Conservation (phyloP, 2,329 filamentous ascomycete genomes). For the Talaromyces marneffei region DNA sequence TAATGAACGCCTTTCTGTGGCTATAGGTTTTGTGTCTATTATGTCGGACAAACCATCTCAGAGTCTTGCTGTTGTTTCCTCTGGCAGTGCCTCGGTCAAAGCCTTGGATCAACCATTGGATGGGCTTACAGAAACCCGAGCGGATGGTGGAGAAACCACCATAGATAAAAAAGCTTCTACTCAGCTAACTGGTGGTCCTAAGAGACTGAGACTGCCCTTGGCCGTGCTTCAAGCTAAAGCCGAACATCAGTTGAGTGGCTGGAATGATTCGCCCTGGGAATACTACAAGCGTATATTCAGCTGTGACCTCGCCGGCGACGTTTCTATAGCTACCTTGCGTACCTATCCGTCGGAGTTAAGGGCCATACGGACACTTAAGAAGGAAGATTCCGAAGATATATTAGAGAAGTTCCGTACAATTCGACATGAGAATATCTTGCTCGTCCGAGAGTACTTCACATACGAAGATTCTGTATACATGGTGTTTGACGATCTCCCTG, state of each 20-base stretch:
- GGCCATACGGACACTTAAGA: neutral
- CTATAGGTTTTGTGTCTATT: neutral
- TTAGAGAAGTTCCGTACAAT: neutral
- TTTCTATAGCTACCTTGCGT: neutral
- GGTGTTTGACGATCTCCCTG: neutral
- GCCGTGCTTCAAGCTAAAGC: neutral
- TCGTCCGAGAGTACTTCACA: neutral
- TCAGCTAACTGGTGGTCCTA: neutral
- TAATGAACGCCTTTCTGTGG: too few relatives aligned
- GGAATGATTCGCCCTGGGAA: neutral
- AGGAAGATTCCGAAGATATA: neutral
- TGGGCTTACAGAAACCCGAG: neutral
- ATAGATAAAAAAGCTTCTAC: neutral
- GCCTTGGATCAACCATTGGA: neutral
- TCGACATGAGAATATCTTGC: neutral
- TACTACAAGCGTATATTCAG: neutral
- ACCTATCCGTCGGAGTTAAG: neutral
- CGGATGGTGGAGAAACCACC: neutral
- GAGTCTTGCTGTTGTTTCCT: neutral
- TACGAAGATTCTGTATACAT: neutral
- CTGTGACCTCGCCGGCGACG: neutral
- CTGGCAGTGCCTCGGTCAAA: neutral
- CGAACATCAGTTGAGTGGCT: neutral
- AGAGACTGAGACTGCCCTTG: neutral
- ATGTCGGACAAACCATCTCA: neutral